These are phyloP conservation scores for Ceratocystis albifundus DNA, from an alignment of 2,329 filamentous ascomycete species.

Conservation along the genomic window DNA sequence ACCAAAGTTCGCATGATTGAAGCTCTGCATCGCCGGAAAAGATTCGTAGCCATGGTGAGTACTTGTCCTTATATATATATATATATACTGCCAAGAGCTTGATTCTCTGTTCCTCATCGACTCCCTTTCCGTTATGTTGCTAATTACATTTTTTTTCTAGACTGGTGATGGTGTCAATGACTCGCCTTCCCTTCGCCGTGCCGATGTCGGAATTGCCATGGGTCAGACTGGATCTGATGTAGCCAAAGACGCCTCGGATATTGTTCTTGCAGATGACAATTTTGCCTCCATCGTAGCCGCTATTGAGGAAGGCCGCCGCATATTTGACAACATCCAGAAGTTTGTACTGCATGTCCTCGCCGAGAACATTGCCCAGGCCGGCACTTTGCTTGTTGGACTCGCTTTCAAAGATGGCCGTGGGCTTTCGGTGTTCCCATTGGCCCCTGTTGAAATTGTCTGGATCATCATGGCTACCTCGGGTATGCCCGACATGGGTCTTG, in stretches of 20 bases:
- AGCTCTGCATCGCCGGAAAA: slow-evolving; percentile 53
- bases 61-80: neutral
- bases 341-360: slow-evolving; percentile 59
- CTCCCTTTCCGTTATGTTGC: neutral
- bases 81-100: neutral
- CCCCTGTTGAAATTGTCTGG: slow-evolving; percentile 69
- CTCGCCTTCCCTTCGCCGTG: slow-evolving; percentile 55
- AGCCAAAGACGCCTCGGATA: slow-evolving; percentile 53
- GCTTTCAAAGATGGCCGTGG: slow-evolving; percentile 55
- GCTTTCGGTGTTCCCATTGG: slow-evolving; percentile 60
- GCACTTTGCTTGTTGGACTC: slow-evolving; percentile 57
- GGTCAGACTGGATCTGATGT: slow-evolving; percentile 51
- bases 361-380: slow-evolving; percentile 60
- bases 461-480: slow-evolving; percentile 70
- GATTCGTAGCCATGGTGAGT: slow-evolving; percentile 53
- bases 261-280: slow-evolving; percentile 61
- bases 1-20: slow-evolving; percentile 68
- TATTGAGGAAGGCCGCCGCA: slow-evolving; percentile 58
- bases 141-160: slow-evolving; percentile 22
- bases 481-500: slow-evolving; percentile 65
- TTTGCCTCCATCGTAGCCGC: slow-evolving; percentile 61
- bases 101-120: neutral
- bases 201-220: slow-evolving; percentile 63
- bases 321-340: slow-evolving; percentile 67
- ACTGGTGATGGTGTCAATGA: slow-evolving; percentile 68